Percentiles rank a stretch among this genome's conserved stretches.
phyloP scores from a whole-genome alignment of 257 asterid genomes.

The Solanum sitiens region DNA sequence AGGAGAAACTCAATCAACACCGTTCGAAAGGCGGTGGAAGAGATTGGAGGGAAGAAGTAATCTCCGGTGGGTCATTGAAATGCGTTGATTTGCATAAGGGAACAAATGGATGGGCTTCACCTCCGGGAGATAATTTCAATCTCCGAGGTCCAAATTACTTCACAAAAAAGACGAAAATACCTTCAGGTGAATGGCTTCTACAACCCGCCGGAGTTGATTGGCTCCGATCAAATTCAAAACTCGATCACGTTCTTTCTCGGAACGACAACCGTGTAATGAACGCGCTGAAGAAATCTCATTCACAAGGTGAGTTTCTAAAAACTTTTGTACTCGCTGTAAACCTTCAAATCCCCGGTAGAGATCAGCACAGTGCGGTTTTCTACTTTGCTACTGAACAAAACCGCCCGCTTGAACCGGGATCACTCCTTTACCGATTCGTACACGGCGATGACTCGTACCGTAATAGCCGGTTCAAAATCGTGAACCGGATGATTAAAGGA shows the following conservation, averaged over 20 bases:
- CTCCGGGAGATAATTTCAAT: slow-evolving; percentile 64
- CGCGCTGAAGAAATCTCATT: slow-evolving; percentile 28
- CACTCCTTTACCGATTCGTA: slow-evolving; percentile 57
- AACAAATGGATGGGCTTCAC: slow-evolving; percentile 93
- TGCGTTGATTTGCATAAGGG: slow-evolving; percentile 64
- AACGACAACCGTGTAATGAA: slow-evolving; percentile 65
- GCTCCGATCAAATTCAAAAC: slow-evolving; percentile 74
- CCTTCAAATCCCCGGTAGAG: slow-evolving; percentile 84
- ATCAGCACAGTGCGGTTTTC: slow-evolving; percentile 81
- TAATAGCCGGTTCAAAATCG: slow-evolving; percentile 70
- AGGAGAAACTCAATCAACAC: slow-evolving; percentile 26
- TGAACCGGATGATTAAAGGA: slow-evolving; percentile 76
- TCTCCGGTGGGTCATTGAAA: slow-evolving; percentile 59
- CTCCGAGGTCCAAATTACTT: slow-evolving; percentile 72
- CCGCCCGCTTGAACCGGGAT: slow-evolving; percentile 38
- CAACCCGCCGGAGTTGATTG: slow-evolving; percentile 92
- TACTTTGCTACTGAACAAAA: slow-evolving; percentile 57
- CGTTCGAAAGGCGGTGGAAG: not conserved
- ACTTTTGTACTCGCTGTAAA: slow-evolving; percentile 64
- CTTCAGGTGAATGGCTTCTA: slow-evolving; percentile 61
- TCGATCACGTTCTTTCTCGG: slow-evolving; percentile 78
- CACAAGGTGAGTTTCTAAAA: slow-evolving; percentile 25
- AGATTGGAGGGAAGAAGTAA: slow-evolving; percentile 61
- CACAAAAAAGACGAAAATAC: slow-evolving; percentile 41
- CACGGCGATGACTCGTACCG: slow-evolving; percentile 66